Base-by-base conservation (phyloP, 2,329 filamentous ascomycete species). In the Fusarium pseudocircinatum region DNA sequence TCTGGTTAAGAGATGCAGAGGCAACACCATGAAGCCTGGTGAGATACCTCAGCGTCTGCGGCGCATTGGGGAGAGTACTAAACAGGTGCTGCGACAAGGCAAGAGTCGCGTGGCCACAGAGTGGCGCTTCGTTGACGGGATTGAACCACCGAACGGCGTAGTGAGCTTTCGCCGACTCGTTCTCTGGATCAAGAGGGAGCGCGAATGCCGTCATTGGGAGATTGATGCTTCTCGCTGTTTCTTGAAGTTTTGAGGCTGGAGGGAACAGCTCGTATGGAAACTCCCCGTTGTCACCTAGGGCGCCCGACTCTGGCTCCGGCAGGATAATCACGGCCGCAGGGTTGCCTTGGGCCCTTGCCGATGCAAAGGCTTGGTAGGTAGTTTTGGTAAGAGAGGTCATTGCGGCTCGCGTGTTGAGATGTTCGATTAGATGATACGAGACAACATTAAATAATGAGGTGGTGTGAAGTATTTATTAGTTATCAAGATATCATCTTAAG, bases 131-230 rank as follows among this genome's bases (percentile, higher is more conserved):
- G 6, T 56, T 24, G 6, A 34, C 26, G 22, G 59, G 26, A 26
- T 69, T 69, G 32, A 69, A 69, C 66, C 66, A 69, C 0, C 66
- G 66, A 4, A 69, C 66, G 0, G 64, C 64, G 4, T 69, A 69
- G 20, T 67, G 44, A 18, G 52, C 28, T 11, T 69, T 44, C 3
- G 65, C n/a, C 1, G 56, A 39, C 11, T 56, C 32, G 4, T 32
- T 50, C 6, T 44, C 46, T 1, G 24, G 26, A 3, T 30, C 46
- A 0, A 69, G 64, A 3, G 66, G 66, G 1, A 63, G 42, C 0
- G 30, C 64, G 0, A 40, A 69, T 6, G 43, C 64, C 0, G 39
- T 69, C 66, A 69, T 69, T 0, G 66, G 66, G 0, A 40, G 39
- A 0, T 18, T 13, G 0, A 69, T 22, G 0, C 1, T 37, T 0